phyloP scores from a whole-genome alignment of 257 asterid species.

The Petunia axillaris region DNA sequence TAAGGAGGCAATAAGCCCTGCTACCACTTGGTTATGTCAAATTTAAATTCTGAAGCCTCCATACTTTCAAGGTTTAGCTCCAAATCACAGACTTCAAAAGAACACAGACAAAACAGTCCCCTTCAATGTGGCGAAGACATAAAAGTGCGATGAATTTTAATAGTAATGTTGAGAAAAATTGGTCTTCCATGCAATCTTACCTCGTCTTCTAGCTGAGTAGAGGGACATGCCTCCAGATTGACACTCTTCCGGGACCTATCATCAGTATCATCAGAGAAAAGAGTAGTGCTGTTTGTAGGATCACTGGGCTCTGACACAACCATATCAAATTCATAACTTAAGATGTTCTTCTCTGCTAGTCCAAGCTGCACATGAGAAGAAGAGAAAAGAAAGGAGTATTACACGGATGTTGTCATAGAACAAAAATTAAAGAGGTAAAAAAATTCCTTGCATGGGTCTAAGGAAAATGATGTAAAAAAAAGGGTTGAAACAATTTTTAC shows the following conservation, averaged over 20 bases:
- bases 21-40: conserved; percentile 1
- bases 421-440: conserved; percentile 8
- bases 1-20: conserved; percentile 5
- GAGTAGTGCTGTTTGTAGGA: conserved; percentile 92
- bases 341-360: conserved; percentile 88
- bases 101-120: background rate
- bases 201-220: conserved; percentile 69
- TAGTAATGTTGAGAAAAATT: background rate
- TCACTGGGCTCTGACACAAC: conserved; percentile 91
- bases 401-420: conserved; percentile 14
- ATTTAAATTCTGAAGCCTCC: conserved; percentile 3
- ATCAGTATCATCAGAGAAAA: conserved; percentile 95
- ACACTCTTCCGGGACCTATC: conserved; percentile 66
- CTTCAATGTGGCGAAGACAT: background rate
- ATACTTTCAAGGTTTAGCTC: conserved; percentile 10
- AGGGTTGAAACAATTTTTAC: background rate
- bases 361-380: conserved; percentile 76
- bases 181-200: conserved; percentile 40
- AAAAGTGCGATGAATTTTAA: background rate
- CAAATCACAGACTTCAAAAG: conserved; percentile 20
- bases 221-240: conserved; percentile 59
- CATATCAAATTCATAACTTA: conserved; percentile 82
- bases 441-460: background rate
- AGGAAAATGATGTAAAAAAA: conserved; percentile 16
- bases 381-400: conserved; percentile 1